Conservation (phyloP, 2,329 filamentous ascomycete genomes). For the Coleophoma eucalyptorum region DNA sequence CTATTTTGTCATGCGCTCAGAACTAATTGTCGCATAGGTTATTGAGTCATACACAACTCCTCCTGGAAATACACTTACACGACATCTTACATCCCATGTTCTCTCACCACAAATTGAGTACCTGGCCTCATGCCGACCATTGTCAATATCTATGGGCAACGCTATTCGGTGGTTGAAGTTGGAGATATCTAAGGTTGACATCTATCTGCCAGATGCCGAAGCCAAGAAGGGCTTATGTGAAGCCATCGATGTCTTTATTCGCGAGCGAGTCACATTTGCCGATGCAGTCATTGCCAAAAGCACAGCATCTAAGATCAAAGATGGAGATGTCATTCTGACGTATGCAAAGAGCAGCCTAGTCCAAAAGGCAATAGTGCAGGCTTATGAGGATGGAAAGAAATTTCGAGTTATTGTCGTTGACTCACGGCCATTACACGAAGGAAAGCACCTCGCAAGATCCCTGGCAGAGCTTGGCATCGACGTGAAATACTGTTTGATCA, state of each 20-base stretch:
- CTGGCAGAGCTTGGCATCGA: constrained; percentile 66
- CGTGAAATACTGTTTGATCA: constrained; percentile 79
- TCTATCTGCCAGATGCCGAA: constrained; percentile 74
- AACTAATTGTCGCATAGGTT: constrained; percentile 50
- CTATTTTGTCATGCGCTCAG: constrained; percentile 1
- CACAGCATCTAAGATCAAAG: constrained; percentile 69
- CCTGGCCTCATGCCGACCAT: constrained; percentile 86
- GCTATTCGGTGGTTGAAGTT: constrained; percentile 94
- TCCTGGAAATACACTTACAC: constrained; percentile 75
- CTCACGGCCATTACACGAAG: constrained; percentile 66
- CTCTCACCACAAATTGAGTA: constrained; percentile 96
- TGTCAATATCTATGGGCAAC: constrained; percentile 96
- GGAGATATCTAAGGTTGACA: constrained; percentile 85
- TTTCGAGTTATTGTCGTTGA: constrained; percentile 88
- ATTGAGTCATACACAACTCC: constrained; percentile 93
- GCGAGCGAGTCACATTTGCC: constrained; percentile 83
- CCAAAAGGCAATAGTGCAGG: constrained; percentile 73
- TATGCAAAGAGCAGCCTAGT: constrained; percentile 86
- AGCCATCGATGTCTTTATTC: constrained; percentile 84
- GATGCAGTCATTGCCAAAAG: constrained; percentile 80
- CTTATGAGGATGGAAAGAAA: constrained; percentile 63
- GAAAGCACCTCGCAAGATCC: constrained; percentile 65
- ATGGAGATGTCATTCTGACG: constrained; percentile 80
- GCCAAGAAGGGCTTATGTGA: constrained; percentile 77
- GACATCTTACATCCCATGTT: constrained; percentile 87